Percentiles rank a stretch among this genome's conserved stretches.
These are phyloP conservation scores for Elsinoe fawcettii DNA, from an alignment of 2,329 filamentous ascomycete species.

Conservation along the genomic window DNA sequence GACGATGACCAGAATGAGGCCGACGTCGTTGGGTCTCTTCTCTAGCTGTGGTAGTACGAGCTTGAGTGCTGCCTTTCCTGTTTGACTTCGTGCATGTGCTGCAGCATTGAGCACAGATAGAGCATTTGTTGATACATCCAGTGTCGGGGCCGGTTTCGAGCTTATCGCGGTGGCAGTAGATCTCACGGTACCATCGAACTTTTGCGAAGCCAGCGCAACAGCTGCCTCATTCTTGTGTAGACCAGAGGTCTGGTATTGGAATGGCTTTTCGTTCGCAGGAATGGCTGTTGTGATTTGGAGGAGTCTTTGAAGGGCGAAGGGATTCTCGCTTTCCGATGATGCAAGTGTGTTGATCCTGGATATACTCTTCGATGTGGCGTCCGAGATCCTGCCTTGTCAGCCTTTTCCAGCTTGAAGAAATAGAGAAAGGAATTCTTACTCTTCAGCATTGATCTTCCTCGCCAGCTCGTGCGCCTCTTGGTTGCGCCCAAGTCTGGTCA, in stretches of 20 bases:
- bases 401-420: neutral
- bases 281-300: constrained; percentile 48
- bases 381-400: constrained; percentile 48
- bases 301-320: constrained; percentile 58
- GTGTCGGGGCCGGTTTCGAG: constrained; percentile 37
- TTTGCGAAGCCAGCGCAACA: constrained; percentile 58
- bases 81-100: constrained; percentile 57
- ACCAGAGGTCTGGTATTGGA: constrained; percentile 60
- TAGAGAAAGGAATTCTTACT: constrained; percentile 41
- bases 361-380: constrained; percentile 58
- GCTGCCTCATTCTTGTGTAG: constrained; percentile 57
- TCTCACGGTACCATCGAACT: constrained; percentile 56
- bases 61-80: constrained; percentile 61
- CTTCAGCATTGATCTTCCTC: constrained; percentile 51
- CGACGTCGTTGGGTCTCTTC: constrained; percentile 69
- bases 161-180: constrained; percentile 47
- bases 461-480: constrained; percentile 59
- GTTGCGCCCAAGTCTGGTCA: constrained; percentile 56
- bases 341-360: constrained; percentile 58
- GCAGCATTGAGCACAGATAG: constrained; percentile 64
- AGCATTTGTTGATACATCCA: constrained; percentile 39
- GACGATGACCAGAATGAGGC: constrained; percentile 68
- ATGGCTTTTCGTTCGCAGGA: constrained; percentile 56
- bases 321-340: constrained; percentile 48
- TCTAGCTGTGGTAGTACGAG: constrained; percentile 62